Evolutionary conservation across 2,329 filamentous ascomycete species (phyloP), one percentile per base, ranked within the genome.

Genomic region (Colletotrichum musae): DNA sequence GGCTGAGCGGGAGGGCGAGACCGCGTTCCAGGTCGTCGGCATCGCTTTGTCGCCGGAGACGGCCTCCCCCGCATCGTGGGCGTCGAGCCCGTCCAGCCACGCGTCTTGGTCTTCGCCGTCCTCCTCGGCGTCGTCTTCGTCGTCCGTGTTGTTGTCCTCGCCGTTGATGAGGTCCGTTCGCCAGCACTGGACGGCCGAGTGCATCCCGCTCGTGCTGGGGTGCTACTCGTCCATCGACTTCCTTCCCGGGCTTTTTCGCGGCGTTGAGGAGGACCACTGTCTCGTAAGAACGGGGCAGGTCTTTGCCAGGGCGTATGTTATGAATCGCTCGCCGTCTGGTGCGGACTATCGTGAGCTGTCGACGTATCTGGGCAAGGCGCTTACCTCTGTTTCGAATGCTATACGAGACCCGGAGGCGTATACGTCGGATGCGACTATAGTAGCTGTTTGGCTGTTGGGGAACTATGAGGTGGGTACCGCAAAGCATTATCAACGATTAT

Each of bases 241-340:
- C 43, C 72, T 83, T 1, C 73, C 75, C 12, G 64, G 74, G 7
- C 71, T 77, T 12, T 81, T 79, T 66, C 70, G 63, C 18, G 69
- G 71, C 7, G 70, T 73, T 24, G 71, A 18, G 5, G n/a, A 70
- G 15, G 50, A 81, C 47, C 80, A 81, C 5, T 80, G 81, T 7
- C 73, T 83, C n/a, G 59, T 79, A 10, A 81, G 79, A 75, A 78
- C 80, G 6, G 78, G 80, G 16, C 81, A 83, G 56, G 77, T 82
- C 43, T 83, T 82, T 70, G 75, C 81, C 24, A 75, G 80, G 18
- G 81, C 81, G 18, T 83, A 82, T 59, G 73, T 81, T 43, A 80
- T 76, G 32, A 83, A 82, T 48, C 74, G 75, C 18, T 75, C 78
- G 24, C 76, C 79, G 1, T 79, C 79, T 6, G 73, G 77, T 32